Percentiles rank a stretch among this genome's conserved stretches.
Evolutionary conservation across 2,329 filamentous ascomycete genomes (phyloP).

Genomic region (Penicillium concentricum): DNA sequence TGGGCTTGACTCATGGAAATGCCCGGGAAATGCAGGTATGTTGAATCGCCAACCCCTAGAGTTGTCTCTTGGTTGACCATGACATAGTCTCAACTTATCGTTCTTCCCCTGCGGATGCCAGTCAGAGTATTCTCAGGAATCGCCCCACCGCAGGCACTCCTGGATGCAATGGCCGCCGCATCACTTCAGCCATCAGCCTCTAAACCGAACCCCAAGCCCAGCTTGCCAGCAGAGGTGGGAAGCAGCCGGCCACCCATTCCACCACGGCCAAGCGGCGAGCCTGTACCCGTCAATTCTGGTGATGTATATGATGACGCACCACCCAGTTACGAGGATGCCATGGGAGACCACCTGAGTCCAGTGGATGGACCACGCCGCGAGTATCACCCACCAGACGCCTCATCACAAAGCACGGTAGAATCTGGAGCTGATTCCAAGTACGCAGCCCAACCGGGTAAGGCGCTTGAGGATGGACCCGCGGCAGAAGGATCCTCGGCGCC

Average conservation of each 20-base stretch:
- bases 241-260: constrained; percentile 41
- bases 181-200: constrained; percentile 25
- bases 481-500: constrained; percentile 23
- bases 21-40: constrained; percentile 53
- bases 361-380: constrained; percentile 65
- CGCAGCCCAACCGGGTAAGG: constrained; percentile 32
- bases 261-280: constrained; percentile 34
- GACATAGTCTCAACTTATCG: constrained; percentile 66
- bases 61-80: constrained; percentile 16
- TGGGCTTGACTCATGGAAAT: constrained; percentile 74
- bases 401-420: constrained; percentile 30
- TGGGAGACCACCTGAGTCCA: constrained; percentile 74
- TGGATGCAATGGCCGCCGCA: constrained; percentile 60
- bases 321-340: constrained; percentile 90
- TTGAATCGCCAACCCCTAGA: constrained; percentile 8
- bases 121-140: constrained; percentile 87
- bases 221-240: constrained; percentile 22
- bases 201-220: constrained; percentile 18
- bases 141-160: constrained; percentile 70
- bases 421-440: constrained; percentile 40
- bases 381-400: constrained; percentile 46
- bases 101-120: constrained; percentile 75
- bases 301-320: constrained; percentile 68
- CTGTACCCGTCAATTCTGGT: constrained; percentile 24
- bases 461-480: constrained; percentile 27